Evolutionary conservation across 306 rosid genomes (phyloP), one percentile per base, ranked within the genome.

Genomic region (Begonia masoniana): DNA sequence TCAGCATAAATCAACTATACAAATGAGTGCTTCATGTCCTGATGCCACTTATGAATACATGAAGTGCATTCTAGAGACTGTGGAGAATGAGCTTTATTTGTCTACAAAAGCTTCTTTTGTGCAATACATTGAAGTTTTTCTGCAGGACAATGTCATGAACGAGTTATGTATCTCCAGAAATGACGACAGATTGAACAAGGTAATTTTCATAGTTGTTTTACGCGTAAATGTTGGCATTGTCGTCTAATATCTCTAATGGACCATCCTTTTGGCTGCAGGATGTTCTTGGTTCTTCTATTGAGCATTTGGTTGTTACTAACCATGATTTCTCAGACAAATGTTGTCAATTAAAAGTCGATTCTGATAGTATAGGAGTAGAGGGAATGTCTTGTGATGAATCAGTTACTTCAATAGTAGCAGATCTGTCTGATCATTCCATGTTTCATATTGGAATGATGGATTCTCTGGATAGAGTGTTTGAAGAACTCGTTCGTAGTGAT

Each of bases 81-180:
- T 86, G 63, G 93, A 83, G 71, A 61, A 71, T 15, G 78, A 83
- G 71, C 96, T 91, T 60, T 82, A 86, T 57, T 58, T 55, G 56
- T 83, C 88, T 75, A 74, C 83, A 5, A 75, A 62, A 74, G 52
- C 35, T 54, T 78, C 86, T 50, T 58, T 87, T 66, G 58, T 63
- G 9, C 78, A 68, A 42, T 79, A 73, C 55, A 47, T 81, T 61
- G 69, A 54, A 62, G 56, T 62, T 62, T 56, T 77, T 50, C 60
- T 86, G 42, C 69, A 74, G 58, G 80, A 59, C 54, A 96, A 91
- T 70, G 82, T 77, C 54, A 56, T 51, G 56, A 72, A 71, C 2
- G 39, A 31, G 51, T 56, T 69, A 63, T 57, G 65, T 45, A 66
- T 61, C 69, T 47, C 50, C 26, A 57, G 47, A 26, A 54, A 55